Percentiles rank a stretch among this genome's conserved stretches.
Evolutionary conservation across 1,139 yeast species (phyloP).

Genomic region (Magnusiomyces magnusii): DNA sequence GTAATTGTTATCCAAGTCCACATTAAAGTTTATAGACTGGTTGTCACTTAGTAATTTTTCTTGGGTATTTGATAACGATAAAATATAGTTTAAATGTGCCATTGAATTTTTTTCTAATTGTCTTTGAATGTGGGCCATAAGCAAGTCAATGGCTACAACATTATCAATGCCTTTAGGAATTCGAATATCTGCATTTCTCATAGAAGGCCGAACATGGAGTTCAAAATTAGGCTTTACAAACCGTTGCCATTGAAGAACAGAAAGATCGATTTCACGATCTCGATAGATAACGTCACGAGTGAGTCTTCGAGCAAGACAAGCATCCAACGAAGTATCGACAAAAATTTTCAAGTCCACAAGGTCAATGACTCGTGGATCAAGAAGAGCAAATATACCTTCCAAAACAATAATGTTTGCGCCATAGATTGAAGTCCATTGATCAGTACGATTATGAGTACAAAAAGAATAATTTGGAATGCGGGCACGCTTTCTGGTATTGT

Average conservation of each 20-base stretch:
- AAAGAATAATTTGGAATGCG: slow-evolving; percentile 86
- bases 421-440: slow-evolving; percentile 64
- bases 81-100: slow-evolving; percentile 55
- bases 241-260: slow-evolving; percentile 79
- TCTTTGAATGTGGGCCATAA: slow-evolving; percentile 70
- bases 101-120: slow-evolving; percentile 60
- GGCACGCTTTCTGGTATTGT: slow-evolving; percentile 37
- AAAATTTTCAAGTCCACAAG: slow-evolving; percentile 81
- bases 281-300: slow-evolving; percentile 79
- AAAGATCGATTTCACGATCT: slow-evolving; percentile 76
- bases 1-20: not conserved
- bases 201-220: slow-evolving; percentile 64
- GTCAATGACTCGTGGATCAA: slow-evolving; percentile 58
- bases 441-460: slow-evolving; percentile 61
- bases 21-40: no score
- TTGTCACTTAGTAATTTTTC: no score
- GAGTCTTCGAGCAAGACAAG: slow-evolving; percentile 81
- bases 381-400: slow-evolving; percentile 85
- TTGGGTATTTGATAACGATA: slow-evolving; percentile 40
- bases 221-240: slow-evolving; percentile 93
- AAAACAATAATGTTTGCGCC: slow-evolving; percentile 91
- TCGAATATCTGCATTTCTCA: slow-evolving; percentile 73
- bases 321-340: slow-evolving; percentile 90
- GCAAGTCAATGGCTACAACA: slow-evolving; percentile 64
- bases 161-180: slow-evolving; percentile 88